Conservation (phyloP, 1,284 basidiomycete genomes). For the Leccinum colubrinum region DNA sequence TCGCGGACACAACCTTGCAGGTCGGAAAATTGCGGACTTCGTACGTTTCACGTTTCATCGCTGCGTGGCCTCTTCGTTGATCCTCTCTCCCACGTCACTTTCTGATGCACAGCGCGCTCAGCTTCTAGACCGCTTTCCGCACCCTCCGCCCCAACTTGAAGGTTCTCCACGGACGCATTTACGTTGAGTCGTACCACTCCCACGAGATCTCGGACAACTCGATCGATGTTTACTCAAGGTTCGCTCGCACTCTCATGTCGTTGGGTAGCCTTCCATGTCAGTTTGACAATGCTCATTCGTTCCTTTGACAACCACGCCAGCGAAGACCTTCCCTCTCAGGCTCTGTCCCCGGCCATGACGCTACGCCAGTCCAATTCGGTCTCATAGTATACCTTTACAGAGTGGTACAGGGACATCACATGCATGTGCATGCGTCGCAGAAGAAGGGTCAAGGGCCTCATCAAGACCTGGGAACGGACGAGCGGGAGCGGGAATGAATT, state of each 20-base stretch:
- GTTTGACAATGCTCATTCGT: conserved; percentile 17
- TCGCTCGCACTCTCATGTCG: not conserved
- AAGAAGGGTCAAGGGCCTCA: conserved; percentile 23
- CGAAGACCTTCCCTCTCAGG: conserved; percentile 2
- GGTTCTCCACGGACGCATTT: conserved; percentile 26
- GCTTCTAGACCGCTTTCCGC: conserved; percentile 21
- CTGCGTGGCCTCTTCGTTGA: not conserved
- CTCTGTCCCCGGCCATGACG: conserved; percentile 15
- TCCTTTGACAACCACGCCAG: not conserved
- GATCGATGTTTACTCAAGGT: conserved; percentile 5
- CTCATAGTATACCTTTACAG: conserved; percentile 5
- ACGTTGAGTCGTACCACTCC: conserved; percentile 20
- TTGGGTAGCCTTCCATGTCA: conserved; percentile 23
- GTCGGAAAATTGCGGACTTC: conserved; percentile 25
- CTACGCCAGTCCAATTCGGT: conserved; percentile 22
- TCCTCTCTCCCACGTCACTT: conserved; percentile 9
- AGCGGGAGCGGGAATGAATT: conserved; percentile 27
- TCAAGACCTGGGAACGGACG: conserved; percentile 28
- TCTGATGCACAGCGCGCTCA: conserved; percentile 20
- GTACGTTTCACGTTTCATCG: conserved; percentile 14
- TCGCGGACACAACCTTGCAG: conserved; percentile 18
- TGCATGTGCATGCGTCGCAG: conserved; percentile 25
- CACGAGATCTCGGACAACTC: conserved; percentile 16
- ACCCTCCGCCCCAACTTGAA: conserved; percentile 22
- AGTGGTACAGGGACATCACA: conserved; percentile 33